These are phyloP conservation scores for Patellifolia procumbens DNA, from an alignment of 179 eudicot genomes.

Conservation along the genomic window DNA sequence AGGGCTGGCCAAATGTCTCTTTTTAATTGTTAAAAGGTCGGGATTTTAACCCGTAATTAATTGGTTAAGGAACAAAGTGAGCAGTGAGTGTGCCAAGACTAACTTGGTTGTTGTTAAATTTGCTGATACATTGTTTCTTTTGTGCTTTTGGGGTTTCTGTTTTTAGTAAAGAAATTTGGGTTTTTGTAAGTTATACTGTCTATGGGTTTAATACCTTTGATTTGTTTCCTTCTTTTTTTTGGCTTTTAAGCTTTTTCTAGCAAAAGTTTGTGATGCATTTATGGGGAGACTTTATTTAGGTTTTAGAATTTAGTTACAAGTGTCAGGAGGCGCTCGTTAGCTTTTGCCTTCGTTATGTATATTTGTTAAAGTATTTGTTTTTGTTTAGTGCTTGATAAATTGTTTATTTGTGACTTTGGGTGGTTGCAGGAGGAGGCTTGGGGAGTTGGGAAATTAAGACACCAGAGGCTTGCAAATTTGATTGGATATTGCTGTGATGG, in stretches of 20 bases:
- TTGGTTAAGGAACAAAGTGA: no score
- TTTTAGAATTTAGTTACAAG: not conserved
- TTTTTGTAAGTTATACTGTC: constrained; percentile 9
- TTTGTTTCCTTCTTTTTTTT: not conserved
- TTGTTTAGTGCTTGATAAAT: constrained; percentile 10
- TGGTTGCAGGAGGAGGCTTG: constrained; percentile 73
- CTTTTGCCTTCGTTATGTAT: not conserved
- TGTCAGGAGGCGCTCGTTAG: no score
- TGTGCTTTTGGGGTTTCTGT: constrained; percentile 4
- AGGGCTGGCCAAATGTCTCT: no score
- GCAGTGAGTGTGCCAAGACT: no score
- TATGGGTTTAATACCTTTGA: constrained; percentile 3
- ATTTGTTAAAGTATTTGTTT: not conserved
- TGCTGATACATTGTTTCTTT: constrained; percentile 17
- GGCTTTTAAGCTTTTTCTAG: not conserved
- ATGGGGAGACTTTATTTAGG: constrained; percentile 7
- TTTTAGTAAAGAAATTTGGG: not conserved
- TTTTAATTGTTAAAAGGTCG: no score
- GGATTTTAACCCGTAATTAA: no score
- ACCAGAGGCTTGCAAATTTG: constrained; percentile 80
- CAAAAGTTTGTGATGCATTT: constrained; percentile 10
- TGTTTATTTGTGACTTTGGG: constrained; percentile 16
- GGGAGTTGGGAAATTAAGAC: constrained; percentile 92
- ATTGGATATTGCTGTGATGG: constrained; percentile 97
- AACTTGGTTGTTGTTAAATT: not conserved